A percentile compares a stretch with the other conserved stretches of the same genome.
Evolutionary conservation across 768 basidiomycete genomes (phyloP).

Genomic region (Rhizopogon roseolus): DNA sequence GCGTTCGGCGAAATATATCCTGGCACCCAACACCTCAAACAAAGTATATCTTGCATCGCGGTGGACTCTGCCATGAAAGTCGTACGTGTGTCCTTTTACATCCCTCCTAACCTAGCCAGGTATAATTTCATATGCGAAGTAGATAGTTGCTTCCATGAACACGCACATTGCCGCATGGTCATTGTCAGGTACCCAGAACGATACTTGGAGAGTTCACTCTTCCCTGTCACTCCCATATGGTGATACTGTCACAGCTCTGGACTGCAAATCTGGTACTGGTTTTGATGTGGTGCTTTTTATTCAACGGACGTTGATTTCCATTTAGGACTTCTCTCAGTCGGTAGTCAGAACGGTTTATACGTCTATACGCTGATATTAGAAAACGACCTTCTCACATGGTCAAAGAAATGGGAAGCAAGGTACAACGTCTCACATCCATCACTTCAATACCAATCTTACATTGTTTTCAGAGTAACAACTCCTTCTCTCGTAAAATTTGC

Average conservation of each 20-base stretch:
- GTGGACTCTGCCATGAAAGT: slow-evolving; percentile 80
- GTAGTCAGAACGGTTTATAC: slow-evolving; percentile 53
- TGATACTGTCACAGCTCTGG: slow-evolving; percentile 54
- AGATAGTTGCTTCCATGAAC: slow-evolving; percentile 74
- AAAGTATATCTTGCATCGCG: slow-evolving; percentile 54
- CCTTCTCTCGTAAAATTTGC: slow-evolving; percentile 58
- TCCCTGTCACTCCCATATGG: slow-evolving; percentile 61
- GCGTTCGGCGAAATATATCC: slow-evolving; percentile 83
- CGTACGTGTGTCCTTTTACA: slow-evolving; percentile 40
- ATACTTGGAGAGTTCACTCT: slow-evolving; percentile 78
- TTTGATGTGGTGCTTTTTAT: background rate
- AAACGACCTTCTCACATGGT: slow-evolving; percentile 82
- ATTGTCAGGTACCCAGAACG: slow-evolving; percentile 58
- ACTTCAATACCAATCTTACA: slow-evolving; percentile 9
- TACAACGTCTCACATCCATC: slow-evolving; percentile 27
- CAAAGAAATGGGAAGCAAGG: slow-evolving; percentile 68
- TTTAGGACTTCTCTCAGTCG: slow-evolving; percentile 74
- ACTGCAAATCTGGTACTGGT: slow-evolving; percentile 66
- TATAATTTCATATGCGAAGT: slow-evolving; percentile 9
- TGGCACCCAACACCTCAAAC: slow-evolving; percentile 36
- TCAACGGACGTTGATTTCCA: slow-evolving; percentile 19
- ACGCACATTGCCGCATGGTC: slow-evolving; percentile 73
- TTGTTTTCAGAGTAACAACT: slow-evolving; percentile 36
- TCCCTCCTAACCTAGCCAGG: slow-evolving; percentile 3
- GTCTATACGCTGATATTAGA: slow-evolving; percentile 77